These are phyloP conservation scores for Tolypocladium tropicale DNA, from an alignment of 2,329 filamentous ascomycete genomes.

Conservation along the genomic window DNA sequence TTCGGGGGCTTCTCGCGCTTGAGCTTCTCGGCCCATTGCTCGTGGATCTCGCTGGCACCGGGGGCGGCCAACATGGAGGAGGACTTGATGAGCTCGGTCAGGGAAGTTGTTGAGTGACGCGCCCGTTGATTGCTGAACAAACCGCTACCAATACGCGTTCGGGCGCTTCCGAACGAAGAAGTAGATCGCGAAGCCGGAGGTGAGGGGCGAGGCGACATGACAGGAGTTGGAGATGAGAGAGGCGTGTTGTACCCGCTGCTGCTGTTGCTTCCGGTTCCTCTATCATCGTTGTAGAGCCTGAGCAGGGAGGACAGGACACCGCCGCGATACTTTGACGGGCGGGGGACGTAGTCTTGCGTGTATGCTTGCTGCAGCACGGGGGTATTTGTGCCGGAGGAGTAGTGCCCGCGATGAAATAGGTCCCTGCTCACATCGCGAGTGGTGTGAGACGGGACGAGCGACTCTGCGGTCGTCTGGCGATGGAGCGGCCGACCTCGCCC, in stretches of 20 bases:
- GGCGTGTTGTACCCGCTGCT: slow-evolving; percentile 33
- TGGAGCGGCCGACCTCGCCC: slow-evolving; percentile 9
- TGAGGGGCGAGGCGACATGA: slow-evolving; percentile 30
- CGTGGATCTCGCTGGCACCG: slow-evolving; percentile 32
- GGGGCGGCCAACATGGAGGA: slow-evolving; percentile 41
- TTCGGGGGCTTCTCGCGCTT: slow-evolving; percentile 25
- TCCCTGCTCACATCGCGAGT: slow-evolving; percentile 16
- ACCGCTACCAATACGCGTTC: slow-evolving; percentile 25
- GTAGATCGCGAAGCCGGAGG: slow-evolving; percentile 28
- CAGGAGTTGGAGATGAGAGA: slow-evolving; percentile 24
- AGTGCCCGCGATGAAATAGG: slow-evolving; percentile 17
- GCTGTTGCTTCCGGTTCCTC: slow-evolving; percentile 18
- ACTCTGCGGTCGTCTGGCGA: slow-evolving; percentile 20
- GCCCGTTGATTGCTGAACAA: slow-evolving; percentile 32
- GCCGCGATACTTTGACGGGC: slow-evolving; percentile 58
- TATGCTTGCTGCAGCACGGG: slow-evolving; percentile 38
- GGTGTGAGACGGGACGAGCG: slow-evolving; percentile 23
- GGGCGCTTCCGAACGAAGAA: slow-evolving; percentile 22
- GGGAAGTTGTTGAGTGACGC: slow-evolving; percentile 29
- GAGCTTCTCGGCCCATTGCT: slow-evolving; percentile 33
- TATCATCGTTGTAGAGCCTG: slow-evolving; percentile 53
- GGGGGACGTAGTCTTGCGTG: slow-evolving; percentile 47
- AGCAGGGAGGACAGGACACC: slow-evolving; percentile 65
- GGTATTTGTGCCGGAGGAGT: slow-evolving; percentile 25
- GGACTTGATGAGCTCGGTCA: slow-evolving; percentile 42